A percentile compares a stretch with the other conserved stretches of the same genome.
Evolutionary conservation across 1,284 basidiomycete genomes (phyloP).

Genomic region (Coniferiporia weirii): DNA sequence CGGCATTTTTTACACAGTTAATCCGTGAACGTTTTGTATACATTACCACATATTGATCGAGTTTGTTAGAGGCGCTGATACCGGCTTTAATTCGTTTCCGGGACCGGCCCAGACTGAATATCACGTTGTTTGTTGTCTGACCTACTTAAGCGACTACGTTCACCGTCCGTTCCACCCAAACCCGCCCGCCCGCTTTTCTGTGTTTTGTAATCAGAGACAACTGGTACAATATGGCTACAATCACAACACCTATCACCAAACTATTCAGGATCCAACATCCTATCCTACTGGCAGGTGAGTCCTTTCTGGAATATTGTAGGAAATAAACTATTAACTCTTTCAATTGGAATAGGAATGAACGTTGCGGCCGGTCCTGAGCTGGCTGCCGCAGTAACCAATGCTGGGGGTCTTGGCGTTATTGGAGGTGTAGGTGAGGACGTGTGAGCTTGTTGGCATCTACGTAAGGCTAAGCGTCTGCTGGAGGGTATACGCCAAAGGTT

Average conservation of each 20-base stretch:
- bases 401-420: slow-evolving; percentile 83
- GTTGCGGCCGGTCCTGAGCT: slow-evolving; percentile 84
- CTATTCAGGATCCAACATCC: slow-evolving; percentile 86
- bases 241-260: slow-evolving; percentile 75
- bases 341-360: slow-evolving; percentile 60
- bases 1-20: too few species aligned
- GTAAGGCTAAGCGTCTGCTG: neutral
- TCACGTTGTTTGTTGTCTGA: too few species aligned
- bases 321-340: neutral
- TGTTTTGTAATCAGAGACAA: neutral
- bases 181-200: too few species aligned
- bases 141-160: too few species aligned
- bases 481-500: slow-evolving; percentile 67
- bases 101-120: too few species aligned
- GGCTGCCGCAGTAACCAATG: slow-evolving; percentile 83
- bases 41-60: too few species aligned
- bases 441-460: neutral
- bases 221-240: slow-evolving; percentile 41
- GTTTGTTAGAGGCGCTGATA: too few species aligned
- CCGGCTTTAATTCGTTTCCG: too few species aligned
- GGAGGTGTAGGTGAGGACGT: slow-evolving; percentile 56
- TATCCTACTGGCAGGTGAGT: slow-evolving; percentile 73
- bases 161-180: too few species aligned
- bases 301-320: too few species aligned
- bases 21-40: too few species aligned